These are phyloP conservation scores for Evernia prunastri DNA, from an alignment of 495 filamentous ascomycete species.

Conservation along the genomic window DNA sequence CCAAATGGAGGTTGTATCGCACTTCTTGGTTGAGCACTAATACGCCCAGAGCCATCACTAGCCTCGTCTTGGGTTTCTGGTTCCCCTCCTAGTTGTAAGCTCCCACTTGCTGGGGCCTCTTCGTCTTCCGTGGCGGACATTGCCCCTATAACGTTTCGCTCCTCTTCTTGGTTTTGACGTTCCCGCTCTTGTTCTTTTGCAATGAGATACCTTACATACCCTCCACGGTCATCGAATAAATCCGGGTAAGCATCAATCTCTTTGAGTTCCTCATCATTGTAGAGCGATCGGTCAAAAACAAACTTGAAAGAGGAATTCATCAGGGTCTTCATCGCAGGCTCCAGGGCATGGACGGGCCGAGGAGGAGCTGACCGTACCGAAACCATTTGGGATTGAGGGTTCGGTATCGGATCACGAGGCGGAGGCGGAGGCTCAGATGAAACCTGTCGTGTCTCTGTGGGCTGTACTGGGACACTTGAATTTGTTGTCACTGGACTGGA, in stretches of 20 bases:
- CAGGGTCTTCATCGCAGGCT: slow-evolving; percentile 49
- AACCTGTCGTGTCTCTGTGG: slow-evolving; percentile 35
- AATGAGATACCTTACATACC: slow-evolving; percentile 60
- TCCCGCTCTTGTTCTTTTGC: slow-evolving; percentile 65
- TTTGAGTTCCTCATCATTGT: slow-evolving; percentile 48
- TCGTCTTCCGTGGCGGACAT: slow-evolving; percentile 42
- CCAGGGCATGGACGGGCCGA: slow-evolving; percentile 30
- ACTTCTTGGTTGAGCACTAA: slow-evolving; percentile 44
- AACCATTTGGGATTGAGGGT: slow-evolving; percentile 8
- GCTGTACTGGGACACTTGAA: slow-evolving; percentile 48
- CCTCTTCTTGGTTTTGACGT: slow-evolving; percentile 49
- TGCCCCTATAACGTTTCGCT: slow-evolving; percentile 49
- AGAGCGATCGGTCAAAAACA: slow-evolving; percentile 46
- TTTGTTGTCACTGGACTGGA: slow-evolving; percentile 71
- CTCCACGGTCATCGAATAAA: slow-evolving; percentile 72
- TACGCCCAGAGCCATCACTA: slow-evolving; percentile 46
- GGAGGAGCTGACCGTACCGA: slow-evolving; percentile 18
- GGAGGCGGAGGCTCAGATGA: slow-evolving; percentile 29
- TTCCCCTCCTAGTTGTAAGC: slow-evolving; percentile 83
- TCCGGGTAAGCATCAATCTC: slow-evolving; percentile 61
- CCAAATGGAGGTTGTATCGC: slow-evolving; percentile 68
- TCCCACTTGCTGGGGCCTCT: slow-evolving; percentile 67
- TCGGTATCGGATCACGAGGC: slow-evolving; percentile 25
- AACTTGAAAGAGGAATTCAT: slow-evolving; percentile 55
- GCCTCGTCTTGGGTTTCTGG: slow-evolving; percentile 61